Conservation (phyloP, 768 basidiomycete genomes). For the Erythrobasidium yunnanense region DNA sequence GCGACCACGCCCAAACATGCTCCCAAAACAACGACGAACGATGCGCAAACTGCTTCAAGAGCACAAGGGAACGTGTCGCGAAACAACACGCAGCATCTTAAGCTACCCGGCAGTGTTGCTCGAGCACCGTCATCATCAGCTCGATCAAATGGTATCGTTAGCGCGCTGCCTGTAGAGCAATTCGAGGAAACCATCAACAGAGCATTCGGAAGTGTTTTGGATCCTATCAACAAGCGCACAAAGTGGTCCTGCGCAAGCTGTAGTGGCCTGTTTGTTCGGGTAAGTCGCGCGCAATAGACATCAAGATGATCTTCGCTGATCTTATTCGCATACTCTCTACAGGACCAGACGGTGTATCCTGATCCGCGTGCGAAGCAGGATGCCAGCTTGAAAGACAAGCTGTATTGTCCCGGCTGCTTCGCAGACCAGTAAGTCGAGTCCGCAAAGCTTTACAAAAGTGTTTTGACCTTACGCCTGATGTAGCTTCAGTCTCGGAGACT, state of each 20-base stretch:
- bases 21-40: not conserved
- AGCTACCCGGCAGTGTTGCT: not conserved
- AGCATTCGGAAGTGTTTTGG: not conserved
- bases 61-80: not conserved
- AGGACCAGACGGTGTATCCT: conserved; percentile 22
- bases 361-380: conserved; percentile 19
- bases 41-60: not conserved
- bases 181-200: not conserved
- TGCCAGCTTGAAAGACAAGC: not conserved
- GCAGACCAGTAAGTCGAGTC: conserved; percentile 35
- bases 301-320: not conserved
- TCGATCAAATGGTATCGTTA: not conserved
- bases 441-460: no score
- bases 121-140: not conserved
- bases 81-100: not conserved
- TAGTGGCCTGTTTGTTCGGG: not conserved
- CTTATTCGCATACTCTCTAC: not conserved
- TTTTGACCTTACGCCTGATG: not conserved
- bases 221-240: not conserved
- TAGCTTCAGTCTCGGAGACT: conserved; percentile 22
- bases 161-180: not conserved
- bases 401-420: conserved; percentile 28
- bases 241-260: not conserved
- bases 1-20: not conserved
- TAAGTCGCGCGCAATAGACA: not conserved